Percentiles rank a stretch among this genome's conserved stretches.
These are phyloP conservation scores for Clathrospora elynae DNA, from an alignment of 2,329 filamentous ascomycete species.

Conservation along the genomic window DNA sequence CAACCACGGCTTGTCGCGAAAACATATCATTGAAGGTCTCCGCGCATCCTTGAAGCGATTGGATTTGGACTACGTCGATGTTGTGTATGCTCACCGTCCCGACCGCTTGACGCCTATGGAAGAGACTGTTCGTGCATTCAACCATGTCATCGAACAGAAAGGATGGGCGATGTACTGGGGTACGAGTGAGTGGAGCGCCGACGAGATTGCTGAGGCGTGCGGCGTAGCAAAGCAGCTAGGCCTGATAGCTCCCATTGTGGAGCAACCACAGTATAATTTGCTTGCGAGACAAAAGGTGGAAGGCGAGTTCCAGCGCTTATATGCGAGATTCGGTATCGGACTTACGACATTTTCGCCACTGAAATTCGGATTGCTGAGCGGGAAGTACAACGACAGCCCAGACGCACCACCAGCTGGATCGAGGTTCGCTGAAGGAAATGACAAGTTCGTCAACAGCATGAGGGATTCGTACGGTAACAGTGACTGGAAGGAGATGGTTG, in stretches of 20 bases:
- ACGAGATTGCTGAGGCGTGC: conserved; percentile 64
- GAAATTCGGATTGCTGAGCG: conserved; percentile 62
- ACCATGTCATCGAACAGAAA: conserved; percentile 67
- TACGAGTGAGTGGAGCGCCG: conserved; percentile 63
- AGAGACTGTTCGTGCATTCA: conserved; percentile 73
- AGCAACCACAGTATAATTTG: conserved; percentile 63
- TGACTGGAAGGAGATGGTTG: conserved; percentile 61
- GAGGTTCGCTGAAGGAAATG: conserved; percentile 61
- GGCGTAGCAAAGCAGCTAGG: conserved; percentile 65
- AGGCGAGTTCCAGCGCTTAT: conserved; percentile 62
- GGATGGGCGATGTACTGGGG: conserved; percentile 72
- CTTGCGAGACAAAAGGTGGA: conserved; percentile 64
- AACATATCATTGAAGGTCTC: conserved; percentile 72
- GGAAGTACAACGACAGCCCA: conserved; percentile 63
- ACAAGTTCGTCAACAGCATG: conserved; percentile 60
- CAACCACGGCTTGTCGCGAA: conserved; percentile 70
- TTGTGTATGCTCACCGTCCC: conserved; percentile 72
- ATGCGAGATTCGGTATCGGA: conserved; percentile 60
- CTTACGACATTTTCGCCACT: conserved; percentile 62
- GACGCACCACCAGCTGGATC: conserved; percentile 63
- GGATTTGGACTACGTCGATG: conserved; percentile 66
- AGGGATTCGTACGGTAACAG: conserved; percentile 55
- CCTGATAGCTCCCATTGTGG: conserved; percentile 59
- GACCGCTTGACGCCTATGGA: conserved; percentile 73
- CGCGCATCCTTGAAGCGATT: conserved; percentile 64